Evolutionary conservation across 257 asterid species (phyloP).

Genomic region (Nicotiana obtusifolia): DNA sequence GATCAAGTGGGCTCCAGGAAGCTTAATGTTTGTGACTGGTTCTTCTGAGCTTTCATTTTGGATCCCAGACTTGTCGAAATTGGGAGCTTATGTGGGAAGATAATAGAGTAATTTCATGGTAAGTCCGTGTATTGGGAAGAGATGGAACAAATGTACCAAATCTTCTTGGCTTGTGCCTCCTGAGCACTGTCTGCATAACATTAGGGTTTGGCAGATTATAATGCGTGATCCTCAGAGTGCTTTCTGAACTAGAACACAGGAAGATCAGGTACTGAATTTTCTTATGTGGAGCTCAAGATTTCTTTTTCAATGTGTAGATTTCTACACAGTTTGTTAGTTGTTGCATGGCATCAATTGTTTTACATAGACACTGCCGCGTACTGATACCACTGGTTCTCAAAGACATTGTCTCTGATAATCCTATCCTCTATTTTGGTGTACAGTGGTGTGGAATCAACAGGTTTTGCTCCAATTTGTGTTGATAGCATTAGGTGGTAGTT

Average conservation of each 20-base stretch:
- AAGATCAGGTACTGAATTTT: not conserved
- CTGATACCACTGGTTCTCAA: not conserved
- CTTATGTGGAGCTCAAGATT: not conserved
- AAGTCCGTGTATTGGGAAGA: not conserved
- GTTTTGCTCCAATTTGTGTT: not conserved
- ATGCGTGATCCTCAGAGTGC: not conserved
- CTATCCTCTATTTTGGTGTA: not conserved
- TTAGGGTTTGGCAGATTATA: not conserved
- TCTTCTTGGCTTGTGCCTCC: not conserved
- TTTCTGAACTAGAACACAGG: constrained; percentile 2
- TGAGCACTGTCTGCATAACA: not conserved
- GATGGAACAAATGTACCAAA: not conserved
- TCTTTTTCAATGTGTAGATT: not conserved
- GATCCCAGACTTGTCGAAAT: constrained; percentile 90
- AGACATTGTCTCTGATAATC: not conserved
- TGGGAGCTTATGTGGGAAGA: constrained; percentile 90
- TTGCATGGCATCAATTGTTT: not conserved
- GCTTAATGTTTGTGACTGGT: constrained; percentile 92
- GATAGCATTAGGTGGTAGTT: not conserved
- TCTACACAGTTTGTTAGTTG: not conserved
- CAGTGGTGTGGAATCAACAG: not conserved
- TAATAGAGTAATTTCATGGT: constrained; percentile 30
- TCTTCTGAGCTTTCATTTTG: constrained; percentile 94
- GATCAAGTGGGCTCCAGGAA: constrained; percentile 92
- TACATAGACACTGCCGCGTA: not conserved